phyloP scores from a whole-genome alignment of 805 yeast genomes.

The Metschnikowia aberdeeniae region DNA sequence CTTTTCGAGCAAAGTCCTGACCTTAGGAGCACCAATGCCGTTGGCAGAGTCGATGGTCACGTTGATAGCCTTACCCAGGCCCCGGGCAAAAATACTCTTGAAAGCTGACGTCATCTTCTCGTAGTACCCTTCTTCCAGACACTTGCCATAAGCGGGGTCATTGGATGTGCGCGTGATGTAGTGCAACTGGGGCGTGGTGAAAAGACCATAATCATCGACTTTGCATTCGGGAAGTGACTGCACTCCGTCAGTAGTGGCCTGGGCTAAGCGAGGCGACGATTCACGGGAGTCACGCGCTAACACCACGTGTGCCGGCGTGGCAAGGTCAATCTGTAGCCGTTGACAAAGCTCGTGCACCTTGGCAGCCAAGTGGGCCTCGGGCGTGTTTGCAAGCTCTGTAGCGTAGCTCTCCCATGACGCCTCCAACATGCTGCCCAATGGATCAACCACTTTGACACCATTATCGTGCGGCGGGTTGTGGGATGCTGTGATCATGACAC shows the following conservation, averaged over 20 bases:
- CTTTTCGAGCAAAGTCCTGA: constrained; percentile 42
- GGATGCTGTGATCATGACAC: constrained; percentile 96
- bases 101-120: constrained; percentile 55
- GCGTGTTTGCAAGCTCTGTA: constrained; percentile 72
- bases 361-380: constrained; percentile 39
- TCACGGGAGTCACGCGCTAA: constrained; percentile 88
- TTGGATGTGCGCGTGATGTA: constrained; percentile 74
- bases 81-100: constrained; percentile 35
- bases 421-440: constrained; percentile 85
- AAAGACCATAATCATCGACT: constrained; percentile 55
- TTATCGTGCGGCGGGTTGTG: constrained; percentile 86
- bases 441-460: constrained; percentile 76
- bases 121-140: constrained; percentile 68
- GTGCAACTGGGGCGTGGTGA: constrained; percentile 95
- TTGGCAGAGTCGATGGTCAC: constrained; percentile 88
- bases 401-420: constrained; percentile 82
- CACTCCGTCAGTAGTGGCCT: constrained; percentile 60
- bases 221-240: constrained; percentile 41
- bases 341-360: constrained; percentile 37
- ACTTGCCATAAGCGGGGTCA: constrained; percentile 58
- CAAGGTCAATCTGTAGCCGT: constrained; percentile 44
- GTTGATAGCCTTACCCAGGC: constrained; percentile 24
- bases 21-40: constrained; percentile 91
- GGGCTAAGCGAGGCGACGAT: constrained; percentile 65
- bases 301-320: constrained; percentile 44